A percentile compares a stretch with the other conserved stretches of the same genome.
Conservation (phyloP, 306 rosid species). For the Corylus avellana region DNA sequence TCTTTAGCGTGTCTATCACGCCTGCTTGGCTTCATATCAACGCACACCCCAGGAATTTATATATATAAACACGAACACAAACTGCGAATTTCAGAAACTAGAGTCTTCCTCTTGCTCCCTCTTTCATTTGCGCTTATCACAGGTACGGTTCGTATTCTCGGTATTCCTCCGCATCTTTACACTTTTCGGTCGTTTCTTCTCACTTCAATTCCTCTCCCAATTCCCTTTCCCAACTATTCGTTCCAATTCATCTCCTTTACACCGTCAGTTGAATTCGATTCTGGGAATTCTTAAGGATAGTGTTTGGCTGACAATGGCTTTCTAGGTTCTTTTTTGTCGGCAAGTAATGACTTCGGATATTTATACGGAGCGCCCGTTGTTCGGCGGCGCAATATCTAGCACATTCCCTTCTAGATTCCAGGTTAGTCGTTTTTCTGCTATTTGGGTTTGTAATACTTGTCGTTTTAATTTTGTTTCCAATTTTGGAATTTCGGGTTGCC, state of each 20-base stretch:
- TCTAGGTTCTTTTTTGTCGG: neutral
- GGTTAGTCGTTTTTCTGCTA: slow-evolving; percentile 38
- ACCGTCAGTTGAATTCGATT: neutral
- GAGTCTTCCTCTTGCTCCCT: too few relatives aligned
- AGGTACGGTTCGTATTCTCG: neutral
- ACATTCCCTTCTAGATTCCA: slow-evolving; percentile 66
- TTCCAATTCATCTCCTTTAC: neutral
- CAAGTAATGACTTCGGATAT: slow-evolving; percentile 51
- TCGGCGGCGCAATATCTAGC: slow-evolving; percentile 69
- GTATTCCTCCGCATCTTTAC: neutral
- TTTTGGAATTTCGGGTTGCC: slow-evolving; percentile 3
- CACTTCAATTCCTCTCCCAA: neutral
- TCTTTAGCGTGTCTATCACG: too few relatives aligned
- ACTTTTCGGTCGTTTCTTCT: neutral
- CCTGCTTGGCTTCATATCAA: too few relatives aligned
- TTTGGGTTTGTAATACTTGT: too few relatives aligned
- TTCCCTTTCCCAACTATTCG: neutral
- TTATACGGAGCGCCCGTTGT: slow-evolving; percentile 49
- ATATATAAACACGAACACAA: too few relatives aligned
- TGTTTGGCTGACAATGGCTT: neutral
- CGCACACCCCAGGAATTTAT: too few relatives aligned
- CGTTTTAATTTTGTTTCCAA: neutral
- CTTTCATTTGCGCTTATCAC: too few relatives aligned
- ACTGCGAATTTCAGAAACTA: too few relatives aligned
- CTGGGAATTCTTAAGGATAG: slow-evolving; percentile 6